Conservation (phyloP, 2,329 filamentous ascomycete species). For the Pseudogymnoascus sp. region DNA sequence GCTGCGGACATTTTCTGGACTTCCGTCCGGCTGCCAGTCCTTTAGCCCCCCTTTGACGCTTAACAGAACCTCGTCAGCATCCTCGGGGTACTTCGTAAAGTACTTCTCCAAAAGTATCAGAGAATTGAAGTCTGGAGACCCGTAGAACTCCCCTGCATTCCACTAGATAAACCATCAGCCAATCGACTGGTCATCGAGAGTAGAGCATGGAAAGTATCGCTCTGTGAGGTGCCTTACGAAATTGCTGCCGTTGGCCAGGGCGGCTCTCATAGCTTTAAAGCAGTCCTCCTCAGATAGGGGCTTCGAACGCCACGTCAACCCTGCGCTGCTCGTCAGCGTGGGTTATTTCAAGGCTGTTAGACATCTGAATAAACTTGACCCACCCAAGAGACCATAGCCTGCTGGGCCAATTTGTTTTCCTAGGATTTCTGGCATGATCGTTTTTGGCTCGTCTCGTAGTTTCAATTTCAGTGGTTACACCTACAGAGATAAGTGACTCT, state of each 20-base stretch:
- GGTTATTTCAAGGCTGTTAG: constrained; percentile 19
- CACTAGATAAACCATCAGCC: constrained; percentile 35
- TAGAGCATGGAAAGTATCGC: neutral
- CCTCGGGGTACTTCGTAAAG: constrained; percentile 54
- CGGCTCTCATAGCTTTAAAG: constrained; percentile 46
- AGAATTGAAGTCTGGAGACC: constrained; percentile 47
- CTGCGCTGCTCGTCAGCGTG: constrained; percentile 12
- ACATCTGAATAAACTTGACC: constrained; percentile 32
- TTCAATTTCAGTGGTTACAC: neutral
- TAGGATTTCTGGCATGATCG: no score
- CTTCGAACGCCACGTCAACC: constrained; percentile 27
- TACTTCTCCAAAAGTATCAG: constrained; percentile 52
- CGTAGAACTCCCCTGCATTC: constrained; percentile 61
- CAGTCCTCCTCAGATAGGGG: constrained; percentile 37
- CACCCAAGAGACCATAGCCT: constrained; percentile 49
- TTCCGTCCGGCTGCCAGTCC: constrained; percentile 38
- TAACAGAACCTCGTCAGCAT: constrained; percentile 52
- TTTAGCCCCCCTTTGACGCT: constrained; percentile 51
- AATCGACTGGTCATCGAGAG: constrained; percentile 15
- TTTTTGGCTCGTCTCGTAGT: neutral
- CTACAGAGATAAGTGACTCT: neutral
- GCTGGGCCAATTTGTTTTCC: constrained; percentile 39
- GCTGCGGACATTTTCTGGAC: constrained; percentile 43
- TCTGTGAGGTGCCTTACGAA: constrained; percentile 20
- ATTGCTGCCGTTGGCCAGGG: constrained; percentile 37